These are phyloP conservation scores for Teratosphaeria gauchensis DNA, from an alignment of 2,329 filamentous ascomycete species.

Conservation along the genomic window DNA sequence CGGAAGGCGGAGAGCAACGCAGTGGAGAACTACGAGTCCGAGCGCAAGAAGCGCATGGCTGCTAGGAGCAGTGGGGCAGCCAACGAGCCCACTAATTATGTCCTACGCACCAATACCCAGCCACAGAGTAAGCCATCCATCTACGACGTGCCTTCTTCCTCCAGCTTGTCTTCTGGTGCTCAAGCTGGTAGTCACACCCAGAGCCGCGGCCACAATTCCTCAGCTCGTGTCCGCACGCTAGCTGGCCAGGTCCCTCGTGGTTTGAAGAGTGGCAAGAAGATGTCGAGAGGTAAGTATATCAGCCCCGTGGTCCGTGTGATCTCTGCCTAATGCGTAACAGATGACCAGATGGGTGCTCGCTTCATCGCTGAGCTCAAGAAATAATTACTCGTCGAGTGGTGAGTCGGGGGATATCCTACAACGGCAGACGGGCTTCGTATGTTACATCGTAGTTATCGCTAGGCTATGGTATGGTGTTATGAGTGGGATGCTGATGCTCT, in stretches of 20 bases:
- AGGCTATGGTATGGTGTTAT: not conserved
- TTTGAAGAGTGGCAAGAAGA: conserved; percentile 7
- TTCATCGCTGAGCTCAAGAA: conserved; percentile 18
- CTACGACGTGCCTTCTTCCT: conserved; percentile 4
- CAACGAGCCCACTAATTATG: not conserved
- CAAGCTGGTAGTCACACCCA: not conserved
- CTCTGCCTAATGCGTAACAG: conserved; percentile 2
- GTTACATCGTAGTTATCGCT: not conserved
- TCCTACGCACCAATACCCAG: conserved; percentile 1
- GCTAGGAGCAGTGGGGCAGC: not conserved
- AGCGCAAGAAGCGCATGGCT: conserved; percentile 12
- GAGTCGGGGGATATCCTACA: not conserved
- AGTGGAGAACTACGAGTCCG: conserved; percentile 11
- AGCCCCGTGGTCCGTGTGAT: not conserved
- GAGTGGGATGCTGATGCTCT: not conserved
- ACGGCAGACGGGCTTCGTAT: not conserved
- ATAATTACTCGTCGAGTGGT: not conserved
- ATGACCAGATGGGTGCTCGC: conserved; percentile 12
- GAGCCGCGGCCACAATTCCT: not conserved
- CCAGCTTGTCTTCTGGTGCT: not conserved
- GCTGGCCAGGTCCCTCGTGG: conserved; percentile 6
- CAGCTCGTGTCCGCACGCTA: conserved; percentile 8
- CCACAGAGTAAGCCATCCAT: conserved; percentile 1
- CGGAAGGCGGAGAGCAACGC: conserved; percentile 13
- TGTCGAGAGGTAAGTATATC: conserved; percentile 11